Conservation (phyloP, 108 stramenopile species). For the Pseudonitzschia multistriata region DNA sequence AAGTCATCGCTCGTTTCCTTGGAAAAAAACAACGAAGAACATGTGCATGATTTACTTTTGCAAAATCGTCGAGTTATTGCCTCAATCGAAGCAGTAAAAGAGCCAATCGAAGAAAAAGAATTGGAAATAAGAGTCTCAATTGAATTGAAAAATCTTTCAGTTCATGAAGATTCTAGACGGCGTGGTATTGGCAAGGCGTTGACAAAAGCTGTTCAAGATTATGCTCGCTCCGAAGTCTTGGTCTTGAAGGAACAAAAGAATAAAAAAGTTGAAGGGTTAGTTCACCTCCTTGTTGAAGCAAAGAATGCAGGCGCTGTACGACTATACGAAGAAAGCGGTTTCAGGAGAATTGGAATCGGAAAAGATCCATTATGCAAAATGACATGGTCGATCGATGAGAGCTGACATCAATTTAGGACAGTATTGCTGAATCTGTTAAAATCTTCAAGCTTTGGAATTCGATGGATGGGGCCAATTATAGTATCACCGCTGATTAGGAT, state of each 20-base stretch:
- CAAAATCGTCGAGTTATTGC: slow-evolving; percentile 8
- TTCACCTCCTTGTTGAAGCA: slow-evolving; percentile 6
- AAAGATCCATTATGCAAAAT: background rate
- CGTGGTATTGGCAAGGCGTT: slow-evolving; percentile 13
- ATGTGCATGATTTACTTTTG: background rate
- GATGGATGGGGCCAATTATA: no score
- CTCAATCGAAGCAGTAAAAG: background rate
- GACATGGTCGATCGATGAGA: slow-evolving; percentile 6
- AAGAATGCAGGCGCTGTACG: slow-evolving; percentile 11
- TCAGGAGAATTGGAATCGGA: background rate
- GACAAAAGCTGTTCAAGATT: slow-evolving; percentile 11
- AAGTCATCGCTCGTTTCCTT: background rate
- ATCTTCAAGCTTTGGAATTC: no score
- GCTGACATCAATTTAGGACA: no score
- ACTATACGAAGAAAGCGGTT: slow-evolving; percentile 8
- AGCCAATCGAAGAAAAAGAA: background rate
- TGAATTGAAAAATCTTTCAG: slow-evolving; percentile 10
- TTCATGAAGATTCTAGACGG: slow-evolving; percentile 5
- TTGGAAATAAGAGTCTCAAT: background rate
- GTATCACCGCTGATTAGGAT: no score
- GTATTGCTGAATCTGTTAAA: background rate
- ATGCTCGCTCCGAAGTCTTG: background rate
- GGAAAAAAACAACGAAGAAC: background rate
- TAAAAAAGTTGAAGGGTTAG: background rate
- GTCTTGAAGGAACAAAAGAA: background rate